Evolutionary conservation across 2,329 filamentous ascomycete species (phyloP).

Genomic region (Diplodia seriata): DNA sequence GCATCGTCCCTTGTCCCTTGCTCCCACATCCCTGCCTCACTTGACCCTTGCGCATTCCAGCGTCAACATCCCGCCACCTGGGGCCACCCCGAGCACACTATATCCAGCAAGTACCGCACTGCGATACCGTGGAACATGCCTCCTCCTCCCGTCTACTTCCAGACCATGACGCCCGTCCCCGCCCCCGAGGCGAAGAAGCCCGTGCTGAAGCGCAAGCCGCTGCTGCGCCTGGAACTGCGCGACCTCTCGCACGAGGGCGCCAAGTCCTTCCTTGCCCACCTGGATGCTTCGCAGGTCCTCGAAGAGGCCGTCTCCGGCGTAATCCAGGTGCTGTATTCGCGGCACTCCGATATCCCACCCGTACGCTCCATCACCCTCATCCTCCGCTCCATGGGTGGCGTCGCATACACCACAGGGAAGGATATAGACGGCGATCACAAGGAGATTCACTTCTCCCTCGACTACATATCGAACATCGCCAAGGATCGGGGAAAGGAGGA

Average conservation of each 20-base stretch:
- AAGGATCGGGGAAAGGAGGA: conserved; percentile 59
- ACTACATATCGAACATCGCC: conserved; percentile 67
- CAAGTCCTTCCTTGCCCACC: conserved; percentile 68
- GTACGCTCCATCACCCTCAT: conserved; percentile 87
- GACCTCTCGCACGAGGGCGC: conserved; percentile 65
- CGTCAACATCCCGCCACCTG: conserved; percentile 13
- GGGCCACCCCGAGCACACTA: conserved; percentile 14
- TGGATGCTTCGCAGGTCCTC: conserved; percentile 69
- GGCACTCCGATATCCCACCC: conserved; percentile 55
- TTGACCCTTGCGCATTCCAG: conserved; percentile 28
- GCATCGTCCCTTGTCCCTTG: conserved; percentile 15
- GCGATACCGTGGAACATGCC: conserved; percentile 21
- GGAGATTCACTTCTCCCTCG: conserved; percentile 85
- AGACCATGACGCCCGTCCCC: conserved; percentile 37
- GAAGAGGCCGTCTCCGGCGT: conserved; percentile 70
- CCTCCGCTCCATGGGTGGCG: conserved; percentile 78
- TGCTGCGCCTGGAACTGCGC: conserved; percentile 56
- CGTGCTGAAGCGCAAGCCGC: conserved; percentile 48
- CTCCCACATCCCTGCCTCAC: conserved; percentile 22
- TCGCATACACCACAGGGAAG: conserved; percentile 85
- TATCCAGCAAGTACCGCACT: conserved; percentile 24
- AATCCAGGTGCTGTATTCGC: conserved; percentile 72
- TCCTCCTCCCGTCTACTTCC: conserved; percentile 38
- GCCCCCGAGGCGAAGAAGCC: conserved; percentile 32
- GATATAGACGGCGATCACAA: conserved; percentile 87